Conservation (phyloP, 2,329 filamentous ascomycete genomes). For the Lasiodiplodia theobromae region DNA sequence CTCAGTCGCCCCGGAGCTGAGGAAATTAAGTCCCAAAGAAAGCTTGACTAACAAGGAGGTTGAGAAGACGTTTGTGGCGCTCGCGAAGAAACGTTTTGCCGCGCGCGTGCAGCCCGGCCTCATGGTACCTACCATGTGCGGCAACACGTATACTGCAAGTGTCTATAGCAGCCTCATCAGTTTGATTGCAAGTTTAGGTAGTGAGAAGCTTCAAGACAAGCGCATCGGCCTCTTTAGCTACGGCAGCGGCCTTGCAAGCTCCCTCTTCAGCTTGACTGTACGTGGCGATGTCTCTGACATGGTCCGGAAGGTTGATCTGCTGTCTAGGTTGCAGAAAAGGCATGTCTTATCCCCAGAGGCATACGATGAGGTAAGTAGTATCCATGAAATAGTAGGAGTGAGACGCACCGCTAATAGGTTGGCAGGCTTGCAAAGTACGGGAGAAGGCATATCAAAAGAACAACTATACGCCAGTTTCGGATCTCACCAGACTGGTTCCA, state of each 20-base stretch:
- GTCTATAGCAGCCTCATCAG: conserved; percentile 60
- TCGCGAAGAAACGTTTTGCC: conserved; percentile 60
- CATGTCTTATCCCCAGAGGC: neutral
- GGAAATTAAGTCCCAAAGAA: too few species aligned
- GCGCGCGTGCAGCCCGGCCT: conserved; percentile 58
- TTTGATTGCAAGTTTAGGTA: conserved; percentile 55
- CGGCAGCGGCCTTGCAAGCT: conserved; percentile 56
- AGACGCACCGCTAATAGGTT: neutral
- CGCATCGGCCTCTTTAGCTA: conserved; percentile 61
- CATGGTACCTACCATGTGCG: conserved; percentile 60
- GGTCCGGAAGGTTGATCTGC: neutral
- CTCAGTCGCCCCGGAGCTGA: conserved; percentile 56
- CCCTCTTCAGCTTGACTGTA: neutral
- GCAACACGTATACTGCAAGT: conserved; percentile 63
- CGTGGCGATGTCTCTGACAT: neutral
- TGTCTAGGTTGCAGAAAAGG: neutral
- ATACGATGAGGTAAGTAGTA: neutral
- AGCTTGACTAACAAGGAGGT: conserved; percentile 57
- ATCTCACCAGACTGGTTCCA: neutral
- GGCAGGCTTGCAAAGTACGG: neutral
- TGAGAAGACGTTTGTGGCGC: conserved; percentile 61
- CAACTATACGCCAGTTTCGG: neutral
- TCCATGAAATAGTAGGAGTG: neutral
- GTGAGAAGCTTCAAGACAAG: conserved; percentile 55
- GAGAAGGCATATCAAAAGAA: neutral